Evolutionary conservation across 441 rosid genomes (phyloP).

Genomic region (Hura crepitans): DNA sequence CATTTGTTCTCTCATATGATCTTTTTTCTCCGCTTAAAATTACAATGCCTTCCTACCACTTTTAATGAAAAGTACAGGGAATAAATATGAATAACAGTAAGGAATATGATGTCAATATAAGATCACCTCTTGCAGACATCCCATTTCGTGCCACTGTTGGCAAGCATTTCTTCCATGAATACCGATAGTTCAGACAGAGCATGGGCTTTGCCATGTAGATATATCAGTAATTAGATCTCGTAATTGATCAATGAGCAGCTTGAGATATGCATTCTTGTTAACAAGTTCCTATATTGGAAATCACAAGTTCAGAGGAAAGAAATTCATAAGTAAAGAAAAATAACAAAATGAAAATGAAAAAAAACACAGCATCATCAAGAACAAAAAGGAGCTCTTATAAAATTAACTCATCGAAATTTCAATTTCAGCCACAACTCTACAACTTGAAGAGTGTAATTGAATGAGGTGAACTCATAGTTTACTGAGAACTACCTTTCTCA

Average conservation of each 20-base stretch:
- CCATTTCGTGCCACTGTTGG: constrained; percentile 1
- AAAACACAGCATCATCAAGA: not conserved
- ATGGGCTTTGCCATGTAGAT: constrained; percentile 92
- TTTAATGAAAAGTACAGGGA: not conserved
- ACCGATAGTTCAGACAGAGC: constrained; percentile 42
- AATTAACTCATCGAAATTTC: not conserved
- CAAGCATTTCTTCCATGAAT: not conserved
- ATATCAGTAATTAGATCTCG: constrained; percentile 69
- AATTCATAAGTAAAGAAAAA: not conserved
- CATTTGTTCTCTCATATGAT: not conserved
- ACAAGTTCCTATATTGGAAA: constrained; percentile 57
- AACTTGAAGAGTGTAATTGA: not conserved
- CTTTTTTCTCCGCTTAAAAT: not conserved
- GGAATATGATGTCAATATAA: constrained; percentile 13
- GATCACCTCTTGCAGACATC: constrained; percentile 15
- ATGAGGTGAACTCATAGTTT: not conserved
- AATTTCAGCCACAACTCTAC: not conserved
- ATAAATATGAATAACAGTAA: not conserved
- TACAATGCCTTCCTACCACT: not conserved
- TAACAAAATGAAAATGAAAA: constrained; percentile 1
- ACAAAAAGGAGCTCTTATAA: not conserved
- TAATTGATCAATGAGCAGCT: constrained; percentile 71
- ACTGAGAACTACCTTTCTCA: constrained; percentile 54
- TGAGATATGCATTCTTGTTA: constrained; percentile 59
- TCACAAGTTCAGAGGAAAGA: constrained; percentile 13